Evolutionary conservation across 371 early-diverging fungal species (phyloP), one percentile per base, ranked within the genome.

Genomic region (Mortierella sp.): DNA sequence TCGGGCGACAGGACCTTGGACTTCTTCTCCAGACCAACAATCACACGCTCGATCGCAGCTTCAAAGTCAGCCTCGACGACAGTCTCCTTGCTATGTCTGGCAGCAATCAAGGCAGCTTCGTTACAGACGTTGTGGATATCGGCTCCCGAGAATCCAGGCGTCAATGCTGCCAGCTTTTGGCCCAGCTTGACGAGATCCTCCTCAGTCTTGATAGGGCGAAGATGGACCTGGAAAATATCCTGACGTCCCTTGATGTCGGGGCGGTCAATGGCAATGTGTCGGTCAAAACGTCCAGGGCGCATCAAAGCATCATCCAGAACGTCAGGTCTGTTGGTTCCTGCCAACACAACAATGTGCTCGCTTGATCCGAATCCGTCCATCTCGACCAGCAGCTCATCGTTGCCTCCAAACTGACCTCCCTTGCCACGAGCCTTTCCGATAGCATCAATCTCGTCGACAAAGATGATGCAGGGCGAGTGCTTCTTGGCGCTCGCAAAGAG

Each of bases 361-460:
- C 91, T 93, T 3, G 95, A 92, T 21, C 93, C 94, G 84, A 99
- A 98, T n/a, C 99, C 99, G 89, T 99, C 99, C 99, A 99, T 99
- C 91, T 99, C 99, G 14, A 99, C 99, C 76, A 99, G 90, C 63
- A 99, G 95, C 89, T 99, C 99, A 83, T 99, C 99, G 85, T 99
- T 98, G 70, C 98, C 98, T 47, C 97, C 97, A 87, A 95, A 94
- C 77, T 96, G 94, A 28, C 97, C 97, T 48, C 95, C 95, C 83
- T 96, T 95, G 34, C 97, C 98, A 86, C 99, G 97, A 31, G 99
- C 97, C 89, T 98, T 99, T 76, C 99, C 99, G 80, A 99, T 99
- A 6, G 99, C 99, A 91, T 99, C 99, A 84, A 99, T 99, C 91
- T 99, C 99, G 84, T 99, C 99, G 54, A 99, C 97, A 88, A 99